Base-by-base conservation (phyloP, 2,329 filamentous ascomycete species). In the Sordariomycetes sp. region DNA sequence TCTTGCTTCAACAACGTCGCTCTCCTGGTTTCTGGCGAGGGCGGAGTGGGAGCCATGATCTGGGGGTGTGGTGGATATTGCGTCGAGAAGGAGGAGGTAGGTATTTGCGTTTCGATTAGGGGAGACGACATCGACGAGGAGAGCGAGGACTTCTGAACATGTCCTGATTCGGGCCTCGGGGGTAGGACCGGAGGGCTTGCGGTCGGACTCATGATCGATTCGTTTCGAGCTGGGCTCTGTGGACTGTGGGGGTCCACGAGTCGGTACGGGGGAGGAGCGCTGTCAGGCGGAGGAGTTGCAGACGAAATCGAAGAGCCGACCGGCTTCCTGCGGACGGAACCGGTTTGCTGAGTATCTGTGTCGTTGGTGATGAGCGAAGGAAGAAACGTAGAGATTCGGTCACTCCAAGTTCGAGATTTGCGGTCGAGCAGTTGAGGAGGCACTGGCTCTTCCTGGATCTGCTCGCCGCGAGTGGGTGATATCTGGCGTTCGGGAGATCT, bases 321-420 rank as follows among this genome's bases (percentile, higher is more conserved):
- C 21, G 48, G 43, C 19, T 48, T 53, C 24, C 47, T 54, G 26
- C 40, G 43, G 4, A 30, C 10, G 18, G 31, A 33, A 21, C 18
- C 24, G 11, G 25, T 7, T 7, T 23, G 18, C 10, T 18, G 16
- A 15, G 27, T 15, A 32, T 38, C 36, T 38, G 21, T 21, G 20
- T 34, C 32, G 18, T 21, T 28, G 21, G 52, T 34, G 30, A 55
- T 61, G 50, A 64, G 59, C 44, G 55, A 51, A 31, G 57, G 59
- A 30, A 60, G 44, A 27, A 60, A 45, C 15, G 53, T 50, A 27
- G 57, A 59, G 28, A 59, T 39, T 38, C 58, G 57, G 32, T 49
- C 44, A 36, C 50, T 45, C 59, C 58, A 63, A 25, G 47, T 53
- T 35, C 46, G 51, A 21, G 59, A 51, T 43, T 54, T 59, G 27